A percentile compares a stretch with the other conserved stretches of the same genome.
phyloP scores from a whole-genome alignment of 768 basidiomycete species.

The Trametes maxima region DNA sequence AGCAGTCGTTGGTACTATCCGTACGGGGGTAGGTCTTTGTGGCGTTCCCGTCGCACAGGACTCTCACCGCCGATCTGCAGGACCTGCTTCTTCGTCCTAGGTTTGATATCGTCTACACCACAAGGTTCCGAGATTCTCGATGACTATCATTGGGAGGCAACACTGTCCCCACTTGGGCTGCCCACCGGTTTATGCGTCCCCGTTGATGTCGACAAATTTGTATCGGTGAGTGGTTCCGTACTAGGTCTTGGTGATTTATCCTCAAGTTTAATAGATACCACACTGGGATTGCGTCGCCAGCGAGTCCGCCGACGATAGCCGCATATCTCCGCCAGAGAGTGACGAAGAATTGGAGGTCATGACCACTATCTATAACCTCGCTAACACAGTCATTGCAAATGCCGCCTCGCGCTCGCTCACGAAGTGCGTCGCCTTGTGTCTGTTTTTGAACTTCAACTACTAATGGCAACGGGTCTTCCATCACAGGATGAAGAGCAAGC shows the following conservation, averaged over 20 bases:
- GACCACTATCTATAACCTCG: conserved; percentile 89
- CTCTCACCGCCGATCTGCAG: conserved; percentile 42
- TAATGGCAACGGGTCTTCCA: conserved; percentile 10
- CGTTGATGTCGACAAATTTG: conserved; percentile 76
- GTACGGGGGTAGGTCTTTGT: conserved; percentile 78
- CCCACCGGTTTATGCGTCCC: conserved; percentile 94
- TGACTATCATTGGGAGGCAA: conserved; percentile 93
- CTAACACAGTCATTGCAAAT: conserved; percentile 95
- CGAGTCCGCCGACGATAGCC: conserved; percentile 39
- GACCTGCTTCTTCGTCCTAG: conserved; percentile 95
- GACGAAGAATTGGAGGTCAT: conserved; percentile 82
- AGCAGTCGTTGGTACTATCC: conserved; percentile 85
- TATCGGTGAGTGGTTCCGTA: conserved; percentile 54
- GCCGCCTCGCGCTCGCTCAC: conserved; percentile 90
- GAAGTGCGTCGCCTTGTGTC: conserved; percentile 53
- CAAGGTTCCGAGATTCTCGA: conserved; percentile 93
- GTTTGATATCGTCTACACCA: conserved; percentile 86
- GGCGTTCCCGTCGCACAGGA: neutral
- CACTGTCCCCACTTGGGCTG: conserved; percentile 78
- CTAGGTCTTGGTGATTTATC: neutral
- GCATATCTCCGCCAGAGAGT: conserved; percentile 64
- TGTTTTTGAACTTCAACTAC: conserved; percentile 3
- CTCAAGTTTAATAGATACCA: conserved; percentile 57
- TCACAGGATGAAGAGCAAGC: conserved; percentile 72
- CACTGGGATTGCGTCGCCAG: conserved; percentile 53